Conservation (phyloP, 164 flowering plant genomes). For the Kingdonia uniflora region DNA sequence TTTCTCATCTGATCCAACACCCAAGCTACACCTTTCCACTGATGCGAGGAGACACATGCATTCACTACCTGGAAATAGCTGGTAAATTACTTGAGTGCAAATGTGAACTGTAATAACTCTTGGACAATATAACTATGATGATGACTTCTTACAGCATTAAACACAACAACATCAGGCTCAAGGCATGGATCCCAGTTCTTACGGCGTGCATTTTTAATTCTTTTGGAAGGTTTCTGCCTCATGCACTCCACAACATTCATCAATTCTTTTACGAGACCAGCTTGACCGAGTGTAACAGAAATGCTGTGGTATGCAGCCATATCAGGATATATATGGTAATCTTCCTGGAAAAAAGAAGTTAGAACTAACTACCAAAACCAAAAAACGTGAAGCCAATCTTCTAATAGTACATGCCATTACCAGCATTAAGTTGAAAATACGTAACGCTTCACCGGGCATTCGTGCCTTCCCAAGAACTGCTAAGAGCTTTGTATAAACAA, state of each 20-base stretch:
- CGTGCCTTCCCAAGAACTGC: slow-evolving; percentile 83
- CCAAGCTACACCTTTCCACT: slow-evolving; percentile 95
- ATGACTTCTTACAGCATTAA: slow-evolving; percentile 72
- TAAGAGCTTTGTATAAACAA: slow-evolving; percentile 88
- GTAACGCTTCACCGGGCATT: slow-evolving; percentile 76
- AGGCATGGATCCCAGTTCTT: slow-evolving; percentile 78
- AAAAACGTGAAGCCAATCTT: slow-evolving; percentile 4
- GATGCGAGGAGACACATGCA: slow-evolving; percentile 69
- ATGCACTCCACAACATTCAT: slow-evolving; percentile 56
- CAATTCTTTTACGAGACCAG: slow-evolving; percentile 76
- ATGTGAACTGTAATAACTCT: neutral
- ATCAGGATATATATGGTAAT: slow-evolving; percentile 73
- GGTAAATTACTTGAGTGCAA: neutral
- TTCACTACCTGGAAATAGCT: slow-evolving; percentile 51
- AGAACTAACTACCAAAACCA: slow-evolving; percentile 3
- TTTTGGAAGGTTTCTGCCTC: slow-evolving; percentile 59
- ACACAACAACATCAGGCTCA: slow-evolving; percentile 86
- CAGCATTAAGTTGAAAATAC: slow-evolving; percentile 65
- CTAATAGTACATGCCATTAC: slow-evolving; percentile 28
- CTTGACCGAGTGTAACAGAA: slow-evolving; percentile 90
- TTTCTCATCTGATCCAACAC: slow-evolving; percentile 75
- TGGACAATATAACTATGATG: slow-evolving; percentile 1
- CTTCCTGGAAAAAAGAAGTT: slow-evolving; percentile 39
- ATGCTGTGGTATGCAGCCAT: slow-evolving; percentile 81
- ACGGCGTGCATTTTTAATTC: slow-evolving; percentile 28